A percentile compares a stretch with the other conserved stretches of the same genome.
Conservation (phyloP, 768 basidiomycete species). For the Basidioascus undulatus region DNA sequence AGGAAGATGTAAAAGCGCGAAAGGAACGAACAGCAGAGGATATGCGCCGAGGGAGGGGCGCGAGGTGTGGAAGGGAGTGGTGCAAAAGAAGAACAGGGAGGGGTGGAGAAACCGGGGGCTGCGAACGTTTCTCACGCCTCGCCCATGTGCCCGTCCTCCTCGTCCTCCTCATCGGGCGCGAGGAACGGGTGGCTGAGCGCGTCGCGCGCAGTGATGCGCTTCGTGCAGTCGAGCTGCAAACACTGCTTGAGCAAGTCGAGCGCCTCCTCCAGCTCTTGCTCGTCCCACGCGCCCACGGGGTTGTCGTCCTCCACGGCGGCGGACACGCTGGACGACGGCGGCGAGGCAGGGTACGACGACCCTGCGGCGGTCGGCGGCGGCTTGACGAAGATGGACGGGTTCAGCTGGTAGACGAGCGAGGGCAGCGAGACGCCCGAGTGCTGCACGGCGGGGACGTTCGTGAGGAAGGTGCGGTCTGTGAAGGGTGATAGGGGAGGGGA, state of each 20-base stretch:
- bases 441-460: constrained; percentile 64
- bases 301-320: constrained; percentile 11
- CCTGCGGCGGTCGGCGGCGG: constrained; percentile 29
- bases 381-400: constrained; percentile 30
- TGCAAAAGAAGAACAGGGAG: no score
- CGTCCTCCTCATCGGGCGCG: constrained; percentile 23
- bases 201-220: constrained; percentile 46
- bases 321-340: constrained; percentile 6
- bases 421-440: constrained; percentile 42
- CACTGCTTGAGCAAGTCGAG: constrained; percentile 50
- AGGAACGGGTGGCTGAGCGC: constrained; percentile 66
- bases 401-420: constrained; percentile 49
- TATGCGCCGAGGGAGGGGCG: no score
- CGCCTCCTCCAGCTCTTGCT: constrained; percentile 34
- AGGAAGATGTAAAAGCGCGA: no score
- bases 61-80: no score
- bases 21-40: no score
- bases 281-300: constrained; percentile 23
- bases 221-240: constrained; percentile 52
- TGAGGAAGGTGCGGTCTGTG: constrained; percentile 62
- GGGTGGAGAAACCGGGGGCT: no score
- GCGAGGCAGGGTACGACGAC: constrained; percentile 17
- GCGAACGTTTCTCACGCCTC: neutral
- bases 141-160: constrained; percentile 9
- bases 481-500: neutral